Evolutionary conservation across 176 grass and related monocot species (phyloP).

Genomic region (Canna indica): DNA sequence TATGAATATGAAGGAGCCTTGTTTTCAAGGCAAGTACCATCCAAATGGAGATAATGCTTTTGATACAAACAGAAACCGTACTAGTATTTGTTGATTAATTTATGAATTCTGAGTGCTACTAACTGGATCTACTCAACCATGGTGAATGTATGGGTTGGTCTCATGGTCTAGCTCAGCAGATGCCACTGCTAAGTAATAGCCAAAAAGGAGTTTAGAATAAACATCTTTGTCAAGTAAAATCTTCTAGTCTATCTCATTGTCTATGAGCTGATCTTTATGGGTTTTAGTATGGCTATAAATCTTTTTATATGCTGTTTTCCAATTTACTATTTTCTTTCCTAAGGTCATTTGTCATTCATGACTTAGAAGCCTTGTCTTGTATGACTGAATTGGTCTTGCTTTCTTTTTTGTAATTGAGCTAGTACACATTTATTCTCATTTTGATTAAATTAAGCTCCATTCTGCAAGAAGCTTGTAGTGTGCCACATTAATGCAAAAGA

Average conservation of each 20-base stretch:
- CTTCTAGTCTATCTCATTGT: no score
- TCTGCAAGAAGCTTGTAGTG: neutral
- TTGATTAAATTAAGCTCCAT: neutral
- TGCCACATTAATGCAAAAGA: neutral
- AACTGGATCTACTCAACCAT: neutral
- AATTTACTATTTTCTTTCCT: neutral
- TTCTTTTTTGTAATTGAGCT: neutral
- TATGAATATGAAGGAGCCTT: constrained; percentile 81
- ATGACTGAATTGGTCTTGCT: no score
- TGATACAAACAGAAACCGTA: neutral
- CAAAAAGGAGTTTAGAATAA: no score
- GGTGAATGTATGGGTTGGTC: neutral
- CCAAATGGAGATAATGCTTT: constrained; percentile 8
- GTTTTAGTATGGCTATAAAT: neutral
- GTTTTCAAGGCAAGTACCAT: constrained; percentile 85
- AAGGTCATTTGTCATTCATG: neutral
- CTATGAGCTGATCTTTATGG: neutral
- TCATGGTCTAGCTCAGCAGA: neutral
- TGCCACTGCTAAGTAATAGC: neutral
- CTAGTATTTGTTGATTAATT: neutral
- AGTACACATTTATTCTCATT: neutral
- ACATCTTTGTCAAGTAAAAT: neutral
- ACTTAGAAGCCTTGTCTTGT: neutral
- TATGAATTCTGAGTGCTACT: neutral
- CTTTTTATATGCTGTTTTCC: neutral